Evolutionary conservation across 805 yeast genomes (phyloP).

Genomic region (Candida krabiensis): DNA sequence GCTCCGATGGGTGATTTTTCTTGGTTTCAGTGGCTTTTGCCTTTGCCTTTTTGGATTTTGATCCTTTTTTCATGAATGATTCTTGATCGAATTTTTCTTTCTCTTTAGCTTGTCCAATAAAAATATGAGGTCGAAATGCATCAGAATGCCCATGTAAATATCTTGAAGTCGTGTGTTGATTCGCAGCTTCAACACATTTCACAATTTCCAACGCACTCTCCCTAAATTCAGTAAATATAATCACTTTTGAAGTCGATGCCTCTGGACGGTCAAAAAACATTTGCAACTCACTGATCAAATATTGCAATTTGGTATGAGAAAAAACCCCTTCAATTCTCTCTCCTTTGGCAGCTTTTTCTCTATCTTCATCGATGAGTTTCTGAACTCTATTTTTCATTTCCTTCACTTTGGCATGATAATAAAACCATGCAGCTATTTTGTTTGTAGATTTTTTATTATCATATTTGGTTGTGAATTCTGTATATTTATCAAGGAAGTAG

Average conservation of each 20-base stretch:
- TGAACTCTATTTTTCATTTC: conserved; percentile 47
- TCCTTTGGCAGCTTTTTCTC: conserved; percentile 17
- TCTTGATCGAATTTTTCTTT: conserved; percentile 67
- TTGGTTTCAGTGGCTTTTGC: conserved; percentile 30
- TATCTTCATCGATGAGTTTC: conserved; percentile 34
- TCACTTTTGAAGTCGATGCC: conserved; percentile 63
- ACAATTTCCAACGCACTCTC: conserved; percentile 90
- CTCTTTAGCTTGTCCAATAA: conserved; percentile 88
- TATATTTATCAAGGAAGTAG: conserved; percentile 59
- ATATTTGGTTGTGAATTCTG: conserved; percentile 58
- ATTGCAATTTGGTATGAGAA: conserved; percentile 75
- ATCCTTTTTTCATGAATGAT: conserved; percentile 41
- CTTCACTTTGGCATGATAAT: conserved; percentile 49
- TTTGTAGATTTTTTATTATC: conserved; percentile 59
- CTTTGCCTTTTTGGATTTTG: conserved; percentile 40
- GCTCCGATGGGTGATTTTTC: conserved; percentile 31
- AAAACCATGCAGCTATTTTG: conserved; percentile 61
- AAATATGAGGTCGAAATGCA: conserved; percentile 68
- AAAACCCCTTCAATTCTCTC: conserved; percentile 30
- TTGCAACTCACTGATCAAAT: conserved; percentile 54
- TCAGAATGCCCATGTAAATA: conserved; percentile 29
- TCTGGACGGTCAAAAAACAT: conserved; percentile 49
- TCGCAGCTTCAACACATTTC: conserved; percentile 51
- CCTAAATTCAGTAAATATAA: conserved; percentile 84
- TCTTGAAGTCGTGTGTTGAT: conserved; percentile 11